These are phyloP conservation scores for Hemileccinum impolitum DNA, from an alignment of 768 basidiomycete genomes.

Conservation along the genomic window DNA sequence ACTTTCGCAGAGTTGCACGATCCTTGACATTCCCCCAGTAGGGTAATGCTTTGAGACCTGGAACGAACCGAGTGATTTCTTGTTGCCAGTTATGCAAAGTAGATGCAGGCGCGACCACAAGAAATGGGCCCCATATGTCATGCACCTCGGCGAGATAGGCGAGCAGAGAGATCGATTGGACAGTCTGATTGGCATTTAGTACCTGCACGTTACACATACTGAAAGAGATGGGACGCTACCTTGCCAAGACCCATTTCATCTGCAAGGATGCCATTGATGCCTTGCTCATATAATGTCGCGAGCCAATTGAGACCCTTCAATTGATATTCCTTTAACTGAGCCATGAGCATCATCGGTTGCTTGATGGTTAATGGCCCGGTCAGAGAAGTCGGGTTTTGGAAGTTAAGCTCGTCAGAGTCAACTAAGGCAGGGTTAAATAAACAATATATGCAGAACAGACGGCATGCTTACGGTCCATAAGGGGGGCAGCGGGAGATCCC, in stretches of 20 bases:
- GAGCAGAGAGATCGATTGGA: conserved; percentile 95
- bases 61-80: conserved; percentile 94
- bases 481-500: conserved; percentile 38
- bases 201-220: neutral
- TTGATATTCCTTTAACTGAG: conserved; percentile 97
- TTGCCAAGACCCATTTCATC: conserved; percentile 98
- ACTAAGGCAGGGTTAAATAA: conserved; percentile 42
- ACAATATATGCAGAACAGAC: neutral
- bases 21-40: conserved; percentile 99
- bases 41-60: conserved; percentile 87
- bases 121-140: conserved; percentile 98
- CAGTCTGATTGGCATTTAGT: conserved; percentile 53
- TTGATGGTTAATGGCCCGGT: conserved; percentile 80
- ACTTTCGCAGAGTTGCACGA: conserved; percentile 88
- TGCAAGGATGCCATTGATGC: conserved; percentile 98
- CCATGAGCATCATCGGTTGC: conserved; percentile 95
- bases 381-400: conserved; percentile 95
- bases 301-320: conserved; percentile 98
- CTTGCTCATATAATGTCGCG: conserved; percentile 95
- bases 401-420: conserved; percentile 96
- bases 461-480: conserved; percentile 66
- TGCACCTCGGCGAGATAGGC: conserved; percentile 96
- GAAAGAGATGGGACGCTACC: conserved; percentile 36
- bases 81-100: conserved; percentile 99
- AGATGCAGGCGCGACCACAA: conserved; percentile 95